These are phyloP conservation scores for Eurotiales sp. DNA, from an alignment of 2,329 filamentous ascomycete genomes.

Conservation along the genomic window DNA sequence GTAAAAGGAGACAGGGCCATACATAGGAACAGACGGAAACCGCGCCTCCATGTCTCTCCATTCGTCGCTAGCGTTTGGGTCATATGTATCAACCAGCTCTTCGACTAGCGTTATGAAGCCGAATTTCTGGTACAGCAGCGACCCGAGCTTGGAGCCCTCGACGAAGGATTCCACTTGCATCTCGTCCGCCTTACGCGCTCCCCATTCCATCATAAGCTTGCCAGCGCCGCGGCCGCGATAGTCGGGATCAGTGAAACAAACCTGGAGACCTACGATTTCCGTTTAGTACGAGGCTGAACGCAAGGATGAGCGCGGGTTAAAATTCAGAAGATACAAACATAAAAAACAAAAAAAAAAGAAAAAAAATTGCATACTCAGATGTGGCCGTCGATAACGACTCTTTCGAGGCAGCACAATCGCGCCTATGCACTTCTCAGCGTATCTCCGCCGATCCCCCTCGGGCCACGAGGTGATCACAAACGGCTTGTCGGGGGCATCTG, in stretches of 20 bases:
- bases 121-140: constrained; percentile 2
- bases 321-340: too few relatives aligned
- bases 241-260: constrained; percentile 2
- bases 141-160: background rate
- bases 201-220: constrained; percentile 2
- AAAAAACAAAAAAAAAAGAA: background rate
- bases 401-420: background rate
- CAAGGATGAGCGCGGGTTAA: too few relatives aligned
- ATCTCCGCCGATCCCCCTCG: background rate
- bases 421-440: background rate
- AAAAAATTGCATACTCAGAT: background rate
- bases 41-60: constrained; percentile 1
- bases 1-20: background rate
- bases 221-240: background rate
- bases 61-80: background rate
- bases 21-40: background rate
- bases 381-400: background rate
- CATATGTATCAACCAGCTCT: background rate
- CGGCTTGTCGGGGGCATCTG: background rate
- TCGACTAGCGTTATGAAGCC: background rate
- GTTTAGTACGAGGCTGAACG: too few relatives aligned
- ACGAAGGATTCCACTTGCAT: background rate
- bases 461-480: background rate
- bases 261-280: constrained; percentile 1
- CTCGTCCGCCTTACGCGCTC: background rate